These are phyloP conservation scores for Diaporthe batatas DNA, from an alignment of 2,329 filamentous ascomycete species.

Conservation along the genomic window DNA sequence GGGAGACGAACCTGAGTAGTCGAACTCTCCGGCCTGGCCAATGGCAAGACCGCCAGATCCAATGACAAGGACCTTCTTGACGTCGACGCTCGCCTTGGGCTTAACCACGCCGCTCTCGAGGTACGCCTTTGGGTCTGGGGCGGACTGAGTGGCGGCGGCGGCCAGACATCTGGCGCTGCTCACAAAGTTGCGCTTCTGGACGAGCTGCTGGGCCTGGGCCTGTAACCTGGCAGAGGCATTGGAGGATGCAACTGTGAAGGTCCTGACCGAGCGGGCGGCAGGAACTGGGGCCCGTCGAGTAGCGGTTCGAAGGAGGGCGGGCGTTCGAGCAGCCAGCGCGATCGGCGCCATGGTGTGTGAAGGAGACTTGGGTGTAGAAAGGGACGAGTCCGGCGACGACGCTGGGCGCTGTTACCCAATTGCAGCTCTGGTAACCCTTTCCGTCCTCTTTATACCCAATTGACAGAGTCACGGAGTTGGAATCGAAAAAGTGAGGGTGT, in stretches of 20 bases:
- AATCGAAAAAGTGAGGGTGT: conserved; percentile 32
- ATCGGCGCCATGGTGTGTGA: conserved; percentile 56
- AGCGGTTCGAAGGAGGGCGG: conserved; percentile 69
- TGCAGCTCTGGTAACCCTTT: conserved; percentile 36
- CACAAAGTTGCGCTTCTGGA: conserved; percentile 64
- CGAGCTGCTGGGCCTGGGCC: conserved; percentile 49
- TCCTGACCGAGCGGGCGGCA: conserved; percentile 57
- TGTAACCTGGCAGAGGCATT: conserved; percentile 52
- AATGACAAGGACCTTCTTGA: conserved; percentile 98
- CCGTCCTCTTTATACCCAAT: conserved; percentile 42
- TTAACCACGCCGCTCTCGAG: conserved; percentile 89
- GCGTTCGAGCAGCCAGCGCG: conserved; percentile 68
- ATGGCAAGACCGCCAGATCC: conserved; percentile 95
- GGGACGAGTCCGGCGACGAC: conserved; percentile 37
- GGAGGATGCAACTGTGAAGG: conserved; percentile 56
- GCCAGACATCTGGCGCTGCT: conserved; percentile 59
- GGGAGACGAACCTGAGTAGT: conserved; percentile 87
- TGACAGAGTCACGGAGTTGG: conserved; percentile 34
- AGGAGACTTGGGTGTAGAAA: conserved; percentile 47
- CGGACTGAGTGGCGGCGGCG: conserved; percentile 69
- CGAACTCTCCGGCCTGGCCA: conserved; percentile 97
- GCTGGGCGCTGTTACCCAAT: conserved; percentile 39
- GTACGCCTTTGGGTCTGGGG: conserved; percentile 88
- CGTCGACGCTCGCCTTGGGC: conserved; percentile 82
- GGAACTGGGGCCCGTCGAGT: conserved; percentile 62